Evolutionary conservation across 2,329 filamentous ascomycete species (phyloP), one percentile per base, ranked within the genome.

Genomic region (Verticillium tricorpus): DNA sequence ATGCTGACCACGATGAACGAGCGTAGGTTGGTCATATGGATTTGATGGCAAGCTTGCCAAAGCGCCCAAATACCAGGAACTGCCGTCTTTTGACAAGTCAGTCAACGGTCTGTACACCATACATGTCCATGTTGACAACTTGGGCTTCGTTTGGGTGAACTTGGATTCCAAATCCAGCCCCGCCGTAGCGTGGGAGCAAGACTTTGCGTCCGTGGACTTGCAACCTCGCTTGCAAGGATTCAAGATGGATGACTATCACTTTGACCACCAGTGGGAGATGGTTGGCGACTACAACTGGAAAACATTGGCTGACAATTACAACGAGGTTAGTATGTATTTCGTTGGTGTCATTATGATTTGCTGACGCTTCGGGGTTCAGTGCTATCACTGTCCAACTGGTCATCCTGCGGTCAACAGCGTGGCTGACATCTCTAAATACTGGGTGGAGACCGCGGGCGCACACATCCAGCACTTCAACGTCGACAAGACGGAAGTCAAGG

Each of bases 91-190:
- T 14, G 34, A 35, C 34, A 35, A 35, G 34, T 11, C 34, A 14
- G 2, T 3, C 9, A 9, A 35, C 62, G 67, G 61, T 7, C 61
- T 69, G 1, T n/a, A 61, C 40, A 64, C 74, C 0, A 73, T 83
- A 37, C 78, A 82, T 60, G 73, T 80, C 4, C 76, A 78, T 40
- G 67, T 81, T 37, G 80, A 82, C 65, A 63, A 62, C 22, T 73
- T 74, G 22, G 79, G 79, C 12, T 83, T 83, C 64, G 69, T 83
- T 37, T 84, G 80, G 78, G 74, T 82, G 59, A 83, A 83, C 65
- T 66, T 84, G n/a, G 78, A 83, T 59, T 68, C 71, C 22, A 28
- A 28, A 28, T 61, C 57, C 0, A 72, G 65, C 59, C 80, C 68
- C 0, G 73, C 77, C 37, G 68, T 80, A 8, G 61, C 71, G 15